Evolutionary conservation across 805 yeast genomes (phyloP), one percentile per base, ranked within the genome.

Genomic region (Candida quercuum): DNA sequence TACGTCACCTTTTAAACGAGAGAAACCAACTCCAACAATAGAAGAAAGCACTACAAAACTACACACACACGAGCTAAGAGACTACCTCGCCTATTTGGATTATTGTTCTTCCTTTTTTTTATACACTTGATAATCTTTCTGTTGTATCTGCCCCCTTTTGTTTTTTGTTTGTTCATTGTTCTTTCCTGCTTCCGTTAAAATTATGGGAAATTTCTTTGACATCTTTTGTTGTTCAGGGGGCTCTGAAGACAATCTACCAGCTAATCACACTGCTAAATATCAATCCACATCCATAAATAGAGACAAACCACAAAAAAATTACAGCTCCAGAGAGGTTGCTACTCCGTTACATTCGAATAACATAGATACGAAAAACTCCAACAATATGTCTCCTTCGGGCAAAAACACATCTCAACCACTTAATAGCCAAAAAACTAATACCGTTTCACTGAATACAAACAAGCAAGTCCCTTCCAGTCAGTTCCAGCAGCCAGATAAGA

Each of bases 401-500:
- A n/a, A n/a, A n/a, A n/a, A n/a, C n/a, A n/a, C n/a, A n/a, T n/a
- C n/a, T n/a, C n/a, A 24, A 6, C 13, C 27, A 24, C n/a, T 24
- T 9, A 13, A 24, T 9, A 24, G n/a, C n/a, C 11, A 11, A 24
- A 17, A 3, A n/a, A 28, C 31, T 7, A 28, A n/a, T n/a, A n/a
- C n/a, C n/a, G n/a, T n/a, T n/a, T n/a, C n/a, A n/a, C n/a, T n/a
- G n/a, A n/a, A n/a, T n/a, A n/a, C n/a, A n/a, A n/a, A n/a, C n/a
- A n/a, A n/a, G n/a, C n/a, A n/a, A n/a, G n/a, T n/a, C n/a, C n/a
- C 21, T 17, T 17, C 21, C 7, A 13, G 10, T n/a, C 18, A 15
- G 18, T n/a, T 14, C 11, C n/a, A 16, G 5, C 31, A 28, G n/a
- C 16, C 8, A 9, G 17, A 16, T 17, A 52, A 51, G 31, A 41